These are phyloP conservation scores for Yamadazyma akitaensis DNA, from an alignment of 805 yeast genomes.

Conservation along the genomic window DNA sequence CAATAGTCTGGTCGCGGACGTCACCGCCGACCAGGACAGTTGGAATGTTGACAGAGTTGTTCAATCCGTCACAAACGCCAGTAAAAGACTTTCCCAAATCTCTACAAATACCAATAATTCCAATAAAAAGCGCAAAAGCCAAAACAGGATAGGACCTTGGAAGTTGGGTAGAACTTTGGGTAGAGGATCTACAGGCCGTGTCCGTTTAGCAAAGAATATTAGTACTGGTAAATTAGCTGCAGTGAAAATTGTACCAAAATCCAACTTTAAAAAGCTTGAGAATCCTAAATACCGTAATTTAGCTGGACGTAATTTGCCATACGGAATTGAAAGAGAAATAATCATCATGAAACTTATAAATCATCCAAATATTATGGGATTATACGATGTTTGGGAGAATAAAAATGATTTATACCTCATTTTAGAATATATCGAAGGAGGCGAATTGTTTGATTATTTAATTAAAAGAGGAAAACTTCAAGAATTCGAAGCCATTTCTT, in stretches of 20 bases:
- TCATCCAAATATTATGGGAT: slow-evolving; percentile 74
- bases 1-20: background rate
- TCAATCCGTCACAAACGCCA: slow-evolving; percentile 44
- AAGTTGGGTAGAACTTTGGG: slow-evolving; percentile 92
- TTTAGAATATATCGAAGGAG: slow-evolving; percentile 94
- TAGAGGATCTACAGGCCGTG: slow-evolving; percentile 95
- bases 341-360: slow-evolving; percentile 79
- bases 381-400: slow-evolving; percentile 87
- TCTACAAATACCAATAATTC: slow-evolving; percentile 42
- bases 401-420: slow-evolving; percentile 80
- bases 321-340: slow-evolving; percentile 84
- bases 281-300: slow-evolving; percentile 43
- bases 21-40: slow-evolving; percentile 1
- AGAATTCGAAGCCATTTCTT: slow-evolving; percentile 85
- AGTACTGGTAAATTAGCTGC: slow-evolving; percentile 90
- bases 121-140: slow-evolving; percentile 41
- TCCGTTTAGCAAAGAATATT: slow-evolving; percentile 83
- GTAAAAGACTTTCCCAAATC: slow-evolving; percentile 50
- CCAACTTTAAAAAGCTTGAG: slow-evolving; percentile 53
- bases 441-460: slow-evolving; percentile 89
- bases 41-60: slow-evolving; percentile 38
- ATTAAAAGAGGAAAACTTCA: slow-evolving; percentile 85
- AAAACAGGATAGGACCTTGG: slow-evolving; percentile 90
- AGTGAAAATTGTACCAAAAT: slow-evolving; percentile 91
- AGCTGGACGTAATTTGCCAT: slow-evolving; percentile 45